Evolutionary conservation across 2,329 filamentous ascomycete genomes (phyloP).

Genomic region (Lecanicillium sp.): DNA sequence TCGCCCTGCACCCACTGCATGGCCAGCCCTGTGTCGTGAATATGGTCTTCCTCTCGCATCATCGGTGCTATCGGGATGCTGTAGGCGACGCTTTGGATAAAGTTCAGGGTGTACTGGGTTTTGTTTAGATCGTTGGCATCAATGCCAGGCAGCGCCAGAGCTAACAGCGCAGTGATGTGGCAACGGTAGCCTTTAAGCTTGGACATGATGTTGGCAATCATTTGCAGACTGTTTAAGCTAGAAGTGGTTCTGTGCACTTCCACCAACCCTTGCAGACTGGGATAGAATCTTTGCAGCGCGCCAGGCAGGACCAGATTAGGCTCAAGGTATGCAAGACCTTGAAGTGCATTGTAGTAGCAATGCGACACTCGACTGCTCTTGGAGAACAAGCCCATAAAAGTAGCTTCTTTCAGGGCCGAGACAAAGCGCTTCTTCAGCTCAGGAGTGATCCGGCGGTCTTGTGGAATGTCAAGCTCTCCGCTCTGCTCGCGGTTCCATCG

Average conservation of each 20-base stretch:
- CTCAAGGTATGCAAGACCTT: slow-evolving; percentile 83
- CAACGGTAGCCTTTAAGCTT: slow-evolving; percentile 94
- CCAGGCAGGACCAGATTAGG: slow-evolving; percentile 88
- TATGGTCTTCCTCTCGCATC: slow-evolving; percentile 46
- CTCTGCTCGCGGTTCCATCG: slow-evolving; percentile 94
- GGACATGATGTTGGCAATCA: slow-evolving; percentile 85
- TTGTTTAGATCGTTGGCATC: slow-evolving; percentile 97
- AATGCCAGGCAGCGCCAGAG: slow-evolving; percentile 85
- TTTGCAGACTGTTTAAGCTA: slow-evolving; percentile 83
- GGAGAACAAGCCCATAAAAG: slow-evolving; percentile 96
- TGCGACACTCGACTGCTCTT: slow-evolving; percentile 90
- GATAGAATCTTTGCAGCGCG: slow-evolving; percentile 91
- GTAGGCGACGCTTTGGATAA: slow-evolving; percentile 92
- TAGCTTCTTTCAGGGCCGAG: slow-evolving; percentile 78
- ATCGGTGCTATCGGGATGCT: slow-evolving; percentile 89
- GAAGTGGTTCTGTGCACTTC: slow-evolving; percentile 96
- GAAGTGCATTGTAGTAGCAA: slow-evolving; percentile 84
- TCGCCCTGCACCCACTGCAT: slow-evolving; percentile 92
- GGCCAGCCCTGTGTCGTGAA: slow-evolving; percentile 69
- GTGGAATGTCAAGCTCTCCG: slow-evolving; percentile 81
- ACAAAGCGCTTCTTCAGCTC: slow-evolving; percentile 87
- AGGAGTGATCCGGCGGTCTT: slow-evolving; percentile 69
- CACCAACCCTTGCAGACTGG: slow-evolving; percentile 90
- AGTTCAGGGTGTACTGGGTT: slow-evolving; percentile 87
- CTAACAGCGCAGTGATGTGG: slow-evolving; percentile 89